Evolutionary conservation across 257 asterid genomes (phyloP).

Genomic region (Euphrasia confusa): DNA sequence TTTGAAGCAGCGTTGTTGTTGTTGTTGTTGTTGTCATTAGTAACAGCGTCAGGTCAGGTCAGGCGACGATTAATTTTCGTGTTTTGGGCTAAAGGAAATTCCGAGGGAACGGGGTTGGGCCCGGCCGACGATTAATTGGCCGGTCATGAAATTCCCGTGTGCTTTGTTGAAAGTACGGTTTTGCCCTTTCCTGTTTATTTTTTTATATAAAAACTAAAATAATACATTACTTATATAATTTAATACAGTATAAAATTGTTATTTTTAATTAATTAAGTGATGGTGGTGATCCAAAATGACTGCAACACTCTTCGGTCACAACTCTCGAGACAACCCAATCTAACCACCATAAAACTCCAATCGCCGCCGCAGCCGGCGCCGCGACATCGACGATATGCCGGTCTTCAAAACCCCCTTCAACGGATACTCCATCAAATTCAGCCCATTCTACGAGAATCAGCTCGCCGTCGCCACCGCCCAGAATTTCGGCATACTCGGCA

Average conservation of each 20-base stretch:
- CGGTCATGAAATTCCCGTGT: conserved; percentile 35
- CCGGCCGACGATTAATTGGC: conserved; percentile 24
- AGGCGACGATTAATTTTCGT: conserved; percentile 5
- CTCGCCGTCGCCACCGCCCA: conserved; percentile 92
- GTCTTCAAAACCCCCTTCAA: conserved; percentile 77
- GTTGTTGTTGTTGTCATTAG: conserved; percentile 25
- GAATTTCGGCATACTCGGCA: conserved; percentile 93
- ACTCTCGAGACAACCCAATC: conserved; percentile 31
- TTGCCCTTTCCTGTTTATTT: conserved; percentile 16
- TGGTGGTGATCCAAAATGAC: conserved; percentile 6
- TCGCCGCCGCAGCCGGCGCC: conserved; percentile 28
- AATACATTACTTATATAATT: too few species aligned
- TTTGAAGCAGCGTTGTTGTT: conserved; percentile 28
- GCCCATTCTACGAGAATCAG: conserved; percentile 83
- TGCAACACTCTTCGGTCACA: conserved; percentile 23
- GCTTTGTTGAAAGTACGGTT: neutral
- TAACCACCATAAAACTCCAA: conserved; percentile 18
- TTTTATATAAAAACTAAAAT: too few species aligned
- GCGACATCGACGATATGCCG: conserved; percentile 51
- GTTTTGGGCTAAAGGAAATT: conserved; percentile 23
- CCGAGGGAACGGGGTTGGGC: conserved; percentile 20
- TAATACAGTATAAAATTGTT: too few species aligned
- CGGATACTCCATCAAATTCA: conserved; percentile 91
- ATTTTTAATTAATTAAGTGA: too few species aligned
- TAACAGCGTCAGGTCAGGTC: conserved; percentile 33